Base-by-base conservation (phyloP, 2,329 filamentous ascomycete genomes). In the Coniella lustricola region DNA sequence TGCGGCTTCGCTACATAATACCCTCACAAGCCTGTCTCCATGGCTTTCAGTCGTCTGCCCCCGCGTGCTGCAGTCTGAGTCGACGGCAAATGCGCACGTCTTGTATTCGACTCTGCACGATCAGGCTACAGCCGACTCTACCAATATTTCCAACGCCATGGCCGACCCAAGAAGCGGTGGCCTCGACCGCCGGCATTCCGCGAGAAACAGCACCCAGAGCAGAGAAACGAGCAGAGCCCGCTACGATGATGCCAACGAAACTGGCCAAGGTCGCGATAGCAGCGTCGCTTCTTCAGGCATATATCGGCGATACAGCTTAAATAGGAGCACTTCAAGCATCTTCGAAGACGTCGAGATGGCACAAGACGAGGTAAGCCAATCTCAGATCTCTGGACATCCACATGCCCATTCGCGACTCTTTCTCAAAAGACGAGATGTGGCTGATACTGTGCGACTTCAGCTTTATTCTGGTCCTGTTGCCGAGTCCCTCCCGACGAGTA, bases 321-420 rank as follows among this genome's bases (percentile, higher is more conserved):
- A 87, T 60, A 74, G 82, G 59, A 89, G 85, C 68, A 81, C 76
- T 66, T 75, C 83, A 32, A 95, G 88, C 67, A 84, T 96, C 57
- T 84, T 95, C 58, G 89, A 89, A 57, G 89, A 95, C 66, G 90
- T 97, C n/a, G 91, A 96, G 65, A 97, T 98, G 93, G 91, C 93
- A 17, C 89, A 94, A 44, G 88, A 95, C 64, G 91, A 97, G 79
- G 87, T 93, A 62, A 46, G 67, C 44, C 38, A 25, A 32, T 36
- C n/a, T 52, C 10, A 12, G 16, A 14, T 9, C 21, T 37, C 33
- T 31, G 21, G 8, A 36, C 20, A 21, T 8, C 3, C 22, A 18
- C n/a, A 10, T 21, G 22, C 14, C 38, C 14, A 5, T 5, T 25
- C 9, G n/a, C n/a, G n/a, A n/a, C n/a, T n/a, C 16, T 16, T 22